Evolutionary conservation across 2,329 filamentous ascomycete species (phyloP).

Genomic region (Golovinomyces cichoracearum): DNA sequence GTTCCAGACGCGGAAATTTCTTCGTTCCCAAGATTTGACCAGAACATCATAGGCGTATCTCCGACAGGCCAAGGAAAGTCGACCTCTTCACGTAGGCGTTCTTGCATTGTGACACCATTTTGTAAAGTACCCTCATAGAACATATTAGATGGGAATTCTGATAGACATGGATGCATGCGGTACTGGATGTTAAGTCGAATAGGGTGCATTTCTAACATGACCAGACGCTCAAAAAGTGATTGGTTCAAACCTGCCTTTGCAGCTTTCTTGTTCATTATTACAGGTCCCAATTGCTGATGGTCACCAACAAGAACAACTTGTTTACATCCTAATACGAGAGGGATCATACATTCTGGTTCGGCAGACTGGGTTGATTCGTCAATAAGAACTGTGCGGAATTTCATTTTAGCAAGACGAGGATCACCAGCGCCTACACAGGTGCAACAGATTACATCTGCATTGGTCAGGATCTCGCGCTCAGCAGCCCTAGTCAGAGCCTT

Average conservation of each 20-base stretch:
- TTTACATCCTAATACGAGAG: slow-evolving; percentile 87
- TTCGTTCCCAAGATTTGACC: slow-evolving; percentile 92
- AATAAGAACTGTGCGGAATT: slow-evolving; percentile 92
- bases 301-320: slow-evolving; percentile 97
- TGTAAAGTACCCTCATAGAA: slow-evolving; percentile 95
- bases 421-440: slow-evolving; percentile 95
- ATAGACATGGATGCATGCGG: slow-evolving; percentile 94
- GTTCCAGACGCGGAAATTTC: slow-evolving; percentile 96
- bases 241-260: slow-evolving; percentile 94
- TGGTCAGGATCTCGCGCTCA: slow-evolving; percentile 80
- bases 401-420: slow-evolving; percentile 83
- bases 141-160: slow-evolving; percentile 97
- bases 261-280: slow-evolving; percentile 99
- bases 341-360: slow-evolving; percentile 97
- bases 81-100: slow-evolving; percentile 71
- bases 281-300: slow-evolving; percentile 88
- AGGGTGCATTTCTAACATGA: slow-evolving; percentile 69
- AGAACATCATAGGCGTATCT: slow-evolving; percentile 99
- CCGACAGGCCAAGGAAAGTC: slow-evolving; percentile 94
- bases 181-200: slow-evolving; percentile 94
- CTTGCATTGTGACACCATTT: slow-evolving; percentile 77
- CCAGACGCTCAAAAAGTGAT: slow-evolving; percentile 89
- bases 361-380: slow-evolving; percentile 97
- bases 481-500: slow-evolving; percentile 84
- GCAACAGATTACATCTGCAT: slow-evolving; percentile 95